Base-by-base conservation (phyloP, 2,329 filamentous ascomycete genomes). In the Westerdykella sp. region DNA sequence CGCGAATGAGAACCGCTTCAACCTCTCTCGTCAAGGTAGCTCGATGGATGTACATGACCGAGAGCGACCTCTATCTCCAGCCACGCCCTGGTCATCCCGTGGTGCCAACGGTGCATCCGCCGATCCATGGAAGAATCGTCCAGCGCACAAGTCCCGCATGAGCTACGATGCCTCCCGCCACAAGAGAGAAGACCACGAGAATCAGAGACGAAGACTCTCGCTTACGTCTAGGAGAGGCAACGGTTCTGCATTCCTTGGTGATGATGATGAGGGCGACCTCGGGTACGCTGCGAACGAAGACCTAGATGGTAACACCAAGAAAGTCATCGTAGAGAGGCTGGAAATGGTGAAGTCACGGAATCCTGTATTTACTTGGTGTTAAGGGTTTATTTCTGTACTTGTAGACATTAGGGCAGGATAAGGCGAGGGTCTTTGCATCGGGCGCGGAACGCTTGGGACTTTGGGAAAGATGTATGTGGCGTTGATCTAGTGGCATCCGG, bases 301-400 rank as follows among this genome's bases (percentile, higher is more conserved):
- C 21, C 88, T 95, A 80, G 93, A 97, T 68, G 87, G 87, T 11
- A 87, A 89, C 59, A 83, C 85, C 64, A 80, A 90, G 57, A 95
- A 93, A 69, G 93, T 98, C 38, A 97, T 98, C 73, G 90, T 98
- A 38, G 93, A 98, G 74, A 77, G 93, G 50, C 71, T 98, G 45
- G 93, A 98, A 73, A 86, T 91, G 47, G 93, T 98, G 49, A 97
- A 97, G 76, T 87, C 83, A 62, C 85, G 85, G 65, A 94, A 95
- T 63, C 93, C 93, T 2, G 89, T 98, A 25, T 98, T 98, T 69
- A 95, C 87, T 36, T 98, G 93, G 87, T 98, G 93, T 73, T 97
- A 54, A 67, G 3, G n/a, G 22, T 21, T n/a, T 38, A 15, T 21
- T 21, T 9, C 15, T 25, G 22, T 25, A 38, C 18, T 21, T 38